Conservation (phyloP, 495 filamentous ascomycete genomes). For the Neurospora sublineolata region DNA sequence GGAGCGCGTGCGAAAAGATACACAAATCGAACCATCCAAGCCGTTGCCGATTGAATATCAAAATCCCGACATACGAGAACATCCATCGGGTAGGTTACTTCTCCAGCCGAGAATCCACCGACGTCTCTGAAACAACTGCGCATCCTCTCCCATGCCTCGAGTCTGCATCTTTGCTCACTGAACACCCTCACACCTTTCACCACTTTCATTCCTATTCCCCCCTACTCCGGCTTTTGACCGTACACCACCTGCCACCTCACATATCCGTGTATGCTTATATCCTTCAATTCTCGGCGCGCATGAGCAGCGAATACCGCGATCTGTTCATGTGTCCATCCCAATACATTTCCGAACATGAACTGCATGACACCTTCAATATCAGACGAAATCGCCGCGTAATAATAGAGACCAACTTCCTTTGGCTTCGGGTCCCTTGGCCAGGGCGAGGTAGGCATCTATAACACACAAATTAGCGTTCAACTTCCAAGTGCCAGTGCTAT, state of each 20-base stretch:
- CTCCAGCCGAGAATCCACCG: neutral
- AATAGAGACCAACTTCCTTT: conserved; percentile 37
- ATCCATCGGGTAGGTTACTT: neutral
- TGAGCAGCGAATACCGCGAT: conserved; percentile 43
- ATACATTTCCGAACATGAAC: conserved; percentile 38
- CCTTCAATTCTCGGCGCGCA: conserved; percentile 41
- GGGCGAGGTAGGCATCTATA: conserved; percentile 41
- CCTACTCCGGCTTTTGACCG: neutral
- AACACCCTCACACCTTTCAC: neutral
- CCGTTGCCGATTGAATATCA: neutral
- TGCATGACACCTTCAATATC: conserved; percentile 33
- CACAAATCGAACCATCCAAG: neutral
- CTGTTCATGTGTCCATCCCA: conserved; percentile 42
- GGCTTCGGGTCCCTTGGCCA: conserved; percentile 47
- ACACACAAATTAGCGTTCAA: neutral
- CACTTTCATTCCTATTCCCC: neutral
- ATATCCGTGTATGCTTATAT: conserved; percentile 35
- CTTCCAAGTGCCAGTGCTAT: neutral
- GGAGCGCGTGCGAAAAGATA: neutral
- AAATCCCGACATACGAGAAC: neutral
- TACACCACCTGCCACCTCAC: neutral
- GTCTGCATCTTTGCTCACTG: neutral
- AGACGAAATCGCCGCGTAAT: conserved; percentile 28
- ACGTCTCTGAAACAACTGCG: neutral
- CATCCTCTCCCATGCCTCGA: neutral